Base-by-base conservation (phyloP, 1,284 basidiomycete species). In the Xanthoconium separans region DNA sequence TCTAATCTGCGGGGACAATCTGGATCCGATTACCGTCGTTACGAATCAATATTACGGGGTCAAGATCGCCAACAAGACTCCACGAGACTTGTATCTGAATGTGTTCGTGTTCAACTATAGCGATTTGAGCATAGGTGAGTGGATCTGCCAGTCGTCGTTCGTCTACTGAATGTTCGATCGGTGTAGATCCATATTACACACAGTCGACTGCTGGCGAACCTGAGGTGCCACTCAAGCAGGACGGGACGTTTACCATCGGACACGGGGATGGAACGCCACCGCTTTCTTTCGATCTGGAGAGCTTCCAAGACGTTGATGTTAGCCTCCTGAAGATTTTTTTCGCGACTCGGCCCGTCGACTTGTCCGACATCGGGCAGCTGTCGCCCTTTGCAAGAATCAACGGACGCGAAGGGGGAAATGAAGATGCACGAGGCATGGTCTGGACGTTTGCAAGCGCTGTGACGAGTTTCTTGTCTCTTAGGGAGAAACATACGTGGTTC, bases 261-360 rank as follows among this genome's bases (percentile, higher is more conserved):
- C 65, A 63, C 11, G 65, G 65, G 7, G 11, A 46, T 1, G 47
- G 39, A 22, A 36, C 27, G 1, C 1, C 13, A 0, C 57, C 62
- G 0, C 44, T 65, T 7, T 10, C 36, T 4, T 37, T 37, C 9
- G n/a, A 4, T 1, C 11, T 37, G n/a, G 36, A 37, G 36, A 16
- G 9, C 0, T 36, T 24, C 6, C 55, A 58, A 31, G 47, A 67
- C 2, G 27, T 67, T 1, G 58, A 65, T 30, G 52, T 67, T 4
- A 56, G 63, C 34, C 58, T 49, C 39, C 44, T 67, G 15, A 67
- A 67, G n/a, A 22, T 65, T 13, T 65, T 61, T 22, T 55, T 65
- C 24, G 40, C 63, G 0, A 65, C 56, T 18, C 46, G 16, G 7
- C 56, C 58, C 6, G 44, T 65, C n/a, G 56, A 64, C 39, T 6